Percentiles rank a stretch among this genome's conserved stretches.
These are phyloP conservation scores for Lodderomyces orthopsilosis DNA, from an alignment of 1,139 yeast genomes.

Conservation along the genomic window DNA sequence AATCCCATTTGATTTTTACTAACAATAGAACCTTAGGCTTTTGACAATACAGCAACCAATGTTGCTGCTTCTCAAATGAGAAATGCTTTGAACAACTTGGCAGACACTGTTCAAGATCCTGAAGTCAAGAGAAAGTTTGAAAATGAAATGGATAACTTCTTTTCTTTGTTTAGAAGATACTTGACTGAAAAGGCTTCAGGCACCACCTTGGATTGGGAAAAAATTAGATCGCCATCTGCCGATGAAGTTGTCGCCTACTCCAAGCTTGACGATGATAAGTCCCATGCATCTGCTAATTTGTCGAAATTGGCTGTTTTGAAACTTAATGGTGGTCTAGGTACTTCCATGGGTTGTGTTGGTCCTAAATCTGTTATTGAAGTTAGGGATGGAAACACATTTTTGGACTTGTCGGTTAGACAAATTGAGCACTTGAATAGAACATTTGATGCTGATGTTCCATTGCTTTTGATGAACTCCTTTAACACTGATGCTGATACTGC, in stretches of 20 bases:
- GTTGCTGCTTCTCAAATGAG: constrained; percentile 98
- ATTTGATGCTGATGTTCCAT: constrained; percentile 90
- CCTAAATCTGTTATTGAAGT: constrained; percentile 98
- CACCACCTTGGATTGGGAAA: constrained; percentile 87
- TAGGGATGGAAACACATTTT: constrained; percentile 95
- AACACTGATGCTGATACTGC: constrained; percentile 96
- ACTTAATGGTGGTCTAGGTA: constrained; percentile 96
- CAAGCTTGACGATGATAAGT: constrained; percentile 33
- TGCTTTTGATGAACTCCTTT: constrained; percentile 96
- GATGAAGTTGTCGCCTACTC: constrained; percentile 86
- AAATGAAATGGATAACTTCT: constrained; percentile 91
- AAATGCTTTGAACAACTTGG: constrained; percentile 84
- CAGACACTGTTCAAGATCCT: constrained; percentile 70
- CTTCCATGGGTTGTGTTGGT: constrained; percentile 99
- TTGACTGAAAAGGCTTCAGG: constrained; percentile 87
- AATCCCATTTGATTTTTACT: constrained; percentile 15
- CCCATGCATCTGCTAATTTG: constrained; percentile 48
- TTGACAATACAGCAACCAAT: constrained; percentile 92
- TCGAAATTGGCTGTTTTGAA: constrained; percentile 90
- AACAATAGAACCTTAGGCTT: constrained; percentile 52
- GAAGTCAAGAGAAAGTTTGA: constrained; percentile 66
- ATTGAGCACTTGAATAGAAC: constrained; percentile 92
- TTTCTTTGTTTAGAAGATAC: constrained; percentile 89
- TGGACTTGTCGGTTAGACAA: constrained; percentile 94
- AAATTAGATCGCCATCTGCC: constrained; percentile 82